These are phyloP conservation scores for Zygosaccharomyces pseudobailii DNA, from an alignment of 1,139 yeast species.

Conservation along the genomic window DNA sequence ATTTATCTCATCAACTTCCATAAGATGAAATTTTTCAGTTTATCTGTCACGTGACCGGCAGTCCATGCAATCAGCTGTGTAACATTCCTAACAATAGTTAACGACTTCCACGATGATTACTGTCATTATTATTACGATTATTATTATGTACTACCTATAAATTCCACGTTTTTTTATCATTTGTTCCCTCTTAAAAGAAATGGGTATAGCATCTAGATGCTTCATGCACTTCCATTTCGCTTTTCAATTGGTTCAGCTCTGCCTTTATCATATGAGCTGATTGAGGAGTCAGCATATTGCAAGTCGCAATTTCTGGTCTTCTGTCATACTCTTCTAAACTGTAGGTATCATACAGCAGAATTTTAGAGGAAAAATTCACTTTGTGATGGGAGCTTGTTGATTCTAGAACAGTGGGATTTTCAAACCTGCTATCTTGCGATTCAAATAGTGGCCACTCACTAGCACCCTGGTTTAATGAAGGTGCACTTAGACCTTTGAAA, in stretches of 20 bases:
- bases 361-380: constrained; percentile 80
- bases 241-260: constrained; percentile 73
- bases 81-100: too few species aligned
- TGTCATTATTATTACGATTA: neutral
- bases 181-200: constrained; percentile 47
- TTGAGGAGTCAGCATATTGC: constrained; percentile 84
- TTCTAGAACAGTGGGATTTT: neutral
- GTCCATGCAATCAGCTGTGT: neutral
- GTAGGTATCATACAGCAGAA: constrained; percentile 82
- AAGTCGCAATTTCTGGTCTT: constrained; percentile 89
- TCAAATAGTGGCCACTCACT: constrained; percentile 2
- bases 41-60: neutral
- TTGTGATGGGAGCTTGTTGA: constrained; percentile 8
- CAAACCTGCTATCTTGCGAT: constrained; percentile 3
- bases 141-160: neutral
- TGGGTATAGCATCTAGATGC: constrained; percentile 79
- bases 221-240: constrained; percentile 77
- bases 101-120: too few species aligned
- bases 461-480: constrained; percentile 42
- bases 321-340: constrained; percentile 84
- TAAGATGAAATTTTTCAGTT: neutral
- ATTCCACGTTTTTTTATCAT: neutral
- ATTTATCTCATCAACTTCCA: neutral
- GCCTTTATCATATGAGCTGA: constrained; percentile 85
- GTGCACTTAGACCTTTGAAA: constrained; percentile 57